Evolutionary conservation across 2,329 filamentous ascomycete species (phyloP).

Genomic region (Fusarium praegraminearum): DNA sequence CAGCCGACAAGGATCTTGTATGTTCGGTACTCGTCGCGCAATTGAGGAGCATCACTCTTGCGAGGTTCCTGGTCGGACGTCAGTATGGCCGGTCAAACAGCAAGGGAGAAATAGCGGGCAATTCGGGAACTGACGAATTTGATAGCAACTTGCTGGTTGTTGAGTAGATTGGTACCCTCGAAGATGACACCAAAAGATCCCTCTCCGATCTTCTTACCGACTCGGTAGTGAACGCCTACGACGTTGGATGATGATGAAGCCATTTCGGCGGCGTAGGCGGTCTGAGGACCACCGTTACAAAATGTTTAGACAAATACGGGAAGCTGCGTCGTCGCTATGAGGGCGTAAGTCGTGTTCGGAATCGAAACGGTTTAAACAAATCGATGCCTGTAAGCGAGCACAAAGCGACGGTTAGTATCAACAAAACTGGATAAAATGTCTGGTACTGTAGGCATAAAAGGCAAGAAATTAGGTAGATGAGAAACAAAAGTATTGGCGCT

Average conservation of each 20-base stretch:
- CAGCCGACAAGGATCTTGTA: constrained; percentile 99
- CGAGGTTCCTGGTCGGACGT: constrained; percentile 81
- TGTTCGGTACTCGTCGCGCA: constrained; percentile 98
- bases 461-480: constrained; percentile 23
- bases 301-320: constrained; percentile 30
- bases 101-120: not conserved
- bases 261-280: constrained; percentile 65
- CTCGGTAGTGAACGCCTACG: constrained; percentile 97
- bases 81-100: not conserved
- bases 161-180: constrained; percentile 97
- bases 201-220: constrained; percentile 99
- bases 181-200: constrained; percentile 99
- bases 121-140: constrained; percentile 81
- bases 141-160: constrained; percentile 99
- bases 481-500: constrained; percentile 40
- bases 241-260: constrained; percentile 94
- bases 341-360: constrained; percentile 22
- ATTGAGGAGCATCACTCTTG: constrained; percentile 97
- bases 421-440: constrained; percentile 17
- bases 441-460: constrained; percentile 4
- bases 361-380: constrained; percentile 37
- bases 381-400: constrained; percentile 41
- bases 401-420: constrained; percentile 41
- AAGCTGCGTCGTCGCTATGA: constrained; percentile 20
- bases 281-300: constrained; percentile 45